These are phyloP conservation scores for Byssothecium circinans DNA, from an alignment of 2,329 filamentous ascomycete species.

Conservation along the genomic window DNA sequence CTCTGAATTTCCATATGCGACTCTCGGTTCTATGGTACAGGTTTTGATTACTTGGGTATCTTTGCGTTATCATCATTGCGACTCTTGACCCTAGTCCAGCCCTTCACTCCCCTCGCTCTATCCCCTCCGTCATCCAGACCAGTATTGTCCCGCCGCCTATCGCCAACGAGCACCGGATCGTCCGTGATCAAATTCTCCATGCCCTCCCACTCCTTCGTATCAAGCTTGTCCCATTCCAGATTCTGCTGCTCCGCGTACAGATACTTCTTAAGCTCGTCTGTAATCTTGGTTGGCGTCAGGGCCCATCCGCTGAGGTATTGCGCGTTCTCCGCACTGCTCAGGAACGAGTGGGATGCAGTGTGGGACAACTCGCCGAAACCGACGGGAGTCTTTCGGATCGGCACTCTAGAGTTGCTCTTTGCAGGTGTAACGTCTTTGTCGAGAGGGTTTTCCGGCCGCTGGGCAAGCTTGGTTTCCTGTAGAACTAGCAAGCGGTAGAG, in stretches of 20 bases:
- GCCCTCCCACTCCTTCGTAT: slow-evolving; percentile 66
- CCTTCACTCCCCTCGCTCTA: slow-evolving; percentile 41
- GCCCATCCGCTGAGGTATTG: slow-evolving; percentile 60
- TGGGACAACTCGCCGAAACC: slow-evolving; percentile 78
- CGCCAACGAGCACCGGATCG: slow-evolving; percentile 39
- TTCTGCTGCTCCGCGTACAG: slow-evolving; percentile 76
- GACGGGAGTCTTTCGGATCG: slow-evolving; percentile 47
- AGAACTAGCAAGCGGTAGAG: slow-evolving; percentile 61
- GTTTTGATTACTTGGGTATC: slow-evolving; percentile 15
- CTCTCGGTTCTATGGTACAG: too few species aligned
- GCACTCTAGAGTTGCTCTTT: slow-evolving; percentile 22
- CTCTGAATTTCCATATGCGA: too few species aligned
- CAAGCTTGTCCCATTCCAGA: slow-evolving; percentile 92
- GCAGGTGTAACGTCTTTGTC: slow-evolving; percentile 33
- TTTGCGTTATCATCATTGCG: slow-evolving; percentile 30
- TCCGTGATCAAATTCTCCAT: slow-evolving; percentile 45
- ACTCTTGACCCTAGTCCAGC: slow-evolving; percentile 52
- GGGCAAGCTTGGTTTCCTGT: slow-evolving; percentile 43
- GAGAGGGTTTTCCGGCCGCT: slow-evolving; percentile 35
- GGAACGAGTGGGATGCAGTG: slow-evolving; percentile 74
- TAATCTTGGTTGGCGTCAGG: slow-evolving; percentile 72
- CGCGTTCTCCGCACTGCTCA: slow-evolving; percentile 68
- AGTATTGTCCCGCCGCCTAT: slow-evolving; percentile 40
- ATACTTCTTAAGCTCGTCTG: slow-evolving; percentile 75
- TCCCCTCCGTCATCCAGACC: slow-evolving; percentile 38